Conservation (phyloP, 768 basidiomycete species). For the Harrya chromipes region DNA sequence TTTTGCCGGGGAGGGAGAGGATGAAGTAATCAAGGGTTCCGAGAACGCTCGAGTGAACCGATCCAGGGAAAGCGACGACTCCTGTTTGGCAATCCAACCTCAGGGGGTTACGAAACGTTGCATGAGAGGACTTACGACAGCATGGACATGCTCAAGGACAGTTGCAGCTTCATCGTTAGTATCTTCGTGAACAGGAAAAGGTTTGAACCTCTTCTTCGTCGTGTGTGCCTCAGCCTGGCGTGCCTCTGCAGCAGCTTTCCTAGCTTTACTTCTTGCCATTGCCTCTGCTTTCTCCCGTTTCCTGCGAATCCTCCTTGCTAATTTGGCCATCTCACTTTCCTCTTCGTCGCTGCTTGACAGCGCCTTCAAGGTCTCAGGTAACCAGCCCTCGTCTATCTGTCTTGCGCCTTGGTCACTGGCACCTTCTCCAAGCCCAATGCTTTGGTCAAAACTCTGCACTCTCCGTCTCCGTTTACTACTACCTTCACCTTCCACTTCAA, state of each 20-base stretch:
- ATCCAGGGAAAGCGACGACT: background rate
- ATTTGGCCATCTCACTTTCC: conserved; percentile 30
- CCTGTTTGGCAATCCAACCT: conserved; percentile 7
- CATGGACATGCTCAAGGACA: background rate
- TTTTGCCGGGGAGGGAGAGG: conserved; percentile 3
- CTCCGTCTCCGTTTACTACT: conserved; percentile 12
- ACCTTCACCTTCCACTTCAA: conserved; percentile 12
- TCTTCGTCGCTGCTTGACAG: conserved; percentile 44
- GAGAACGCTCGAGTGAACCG: conserved; percentile 8
- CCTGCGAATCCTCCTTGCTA: conserved; percentile 35
- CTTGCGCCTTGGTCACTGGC: background rate
- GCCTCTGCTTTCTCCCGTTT: conserved; percentile 25
- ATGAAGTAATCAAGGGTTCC: conserved; percentile 10
- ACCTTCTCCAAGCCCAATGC: background rate
- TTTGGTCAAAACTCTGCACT: background rate
- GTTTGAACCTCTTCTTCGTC: conserved; percentile 18
- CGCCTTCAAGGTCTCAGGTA: conserved; percentile 38
- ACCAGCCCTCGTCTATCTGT: conserved; percentile 16
- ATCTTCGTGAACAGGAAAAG: conserved; percentile 24
- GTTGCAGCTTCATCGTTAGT: background rate
- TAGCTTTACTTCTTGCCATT: conserved; percentile 15
- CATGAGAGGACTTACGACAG: conserved; percentile 13
- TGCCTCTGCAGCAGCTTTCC: conserved; percentile 14
- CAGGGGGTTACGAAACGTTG: background rate
- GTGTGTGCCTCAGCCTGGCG: conserved; percentile 10